Percentiles rank a stretch among this genome's conserved stretches.
Conservation (phyloP, 176 grass and related monocot species). For the Eragrostis curvula region DNA sequence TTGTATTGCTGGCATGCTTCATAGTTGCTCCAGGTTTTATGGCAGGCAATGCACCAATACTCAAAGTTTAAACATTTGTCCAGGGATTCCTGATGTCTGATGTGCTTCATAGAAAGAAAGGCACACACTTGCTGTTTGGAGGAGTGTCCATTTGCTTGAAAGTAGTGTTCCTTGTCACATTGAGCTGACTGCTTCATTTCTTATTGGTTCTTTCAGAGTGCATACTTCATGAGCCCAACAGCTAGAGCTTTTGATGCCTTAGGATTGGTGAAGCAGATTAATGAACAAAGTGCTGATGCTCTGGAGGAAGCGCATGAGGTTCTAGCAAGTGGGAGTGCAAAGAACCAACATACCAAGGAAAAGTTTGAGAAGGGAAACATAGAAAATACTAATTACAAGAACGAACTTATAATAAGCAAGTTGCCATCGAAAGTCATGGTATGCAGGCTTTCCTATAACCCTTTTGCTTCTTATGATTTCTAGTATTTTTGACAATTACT, state of each 20-base stretch:
- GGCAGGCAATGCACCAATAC: not conserved
- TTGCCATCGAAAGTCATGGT: conserved; percentile 58
- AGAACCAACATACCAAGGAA: conserved; percentile 22
- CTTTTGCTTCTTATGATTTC: not conserved
- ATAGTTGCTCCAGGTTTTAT: not conserved
- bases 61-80: not conserved
- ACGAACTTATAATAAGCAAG: conserved; percentile 45
- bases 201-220: conserved; percentile 49
- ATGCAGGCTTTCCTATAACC: conserved; percentile 4
- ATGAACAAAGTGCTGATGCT: conserved; percentile 64
- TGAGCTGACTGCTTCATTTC: not conserved
- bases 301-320: conserved; percentile 73
- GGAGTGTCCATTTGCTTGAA: not conserved
- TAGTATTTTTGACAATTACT: not conserved
- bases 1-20: not conserved
- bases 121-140: conserved; percentile 2
- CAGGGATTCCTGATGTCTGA: not conserved
- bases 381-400: conserved; percentile 42
- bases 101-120: conserved; percentile 12
- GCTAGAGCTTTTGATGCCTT: conserved; percentile 70
- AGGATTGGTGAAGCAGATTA: conserved; percentile 76
- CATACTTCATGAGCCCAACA: conserved; percentile 76
- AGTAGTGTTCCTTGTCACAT: not conserved
- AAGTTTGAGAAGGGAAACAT: conserved; percentile 47
- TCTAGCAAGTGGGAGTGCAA: conserved; percentile 48